Evolutionary conservation across 2,329 filamentous ascomycete species (phyloP), one percentile per base, ranked within the genome.

Genomic region (Dothideomycetes sp.): DNA sequence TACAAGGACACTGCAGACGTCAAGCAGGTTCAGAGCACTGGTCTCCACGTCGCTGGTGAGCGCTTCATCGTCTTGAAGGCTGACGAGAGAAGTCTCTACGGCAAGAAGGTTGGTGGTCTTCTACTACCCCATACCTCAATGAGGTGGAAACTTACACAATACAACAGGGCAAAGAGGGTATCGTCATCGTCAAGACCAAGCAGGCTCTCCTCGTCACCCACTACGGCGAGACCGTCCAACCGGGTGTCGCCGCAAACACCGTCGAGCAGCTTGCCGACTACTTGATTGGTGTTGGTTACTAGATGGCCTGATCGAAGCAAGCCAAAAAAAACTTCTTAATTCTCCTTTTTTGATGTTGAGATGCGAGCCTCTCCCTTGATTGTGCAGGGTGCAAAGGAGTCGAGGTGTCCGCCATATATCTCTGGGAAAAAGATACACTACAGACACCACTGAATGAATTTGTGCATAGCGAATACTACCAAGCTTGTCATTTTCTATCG

Each of bases 171-270:
- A 84, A 81, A 61, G 76, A 81, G 60, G 91, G 91, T 51, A 67
- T 94, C 56, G 72, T 82, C 59, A 76, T 91, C 54, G 80, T 80
- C 65, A 94, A 93, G 73, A 93, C 89, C 56, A 80, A 74, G 57
- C 82, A 93, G 67, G 85, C 87, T 53, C 80, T 96, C 62, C 76
- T 98, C 60, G 68, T 98, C 61, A 83, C 78, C 53, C 86, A 94
- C 71, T 86, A 96, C 73, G 73, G 71, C 51, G 85, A 94, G 62
- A 62, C 63, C 47, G 68, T 80, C 52, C 72, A 83, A 61, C 84
- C 83, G 38, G 80, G 84, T 59, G 80, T 82, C 62, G 80, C 85
- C 48, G 80, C 80, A 54, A 76, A 76, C 60, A 84, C 83, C 35
- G 83, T 94, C 51, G 84, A 89, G 70, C 72, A 78, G 55, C 74